These are phyloP conservation scores for Eimeria necatrix DNA, from an alignment of 169 alveolate genomes.

Conservation along the genomic window DNA sequence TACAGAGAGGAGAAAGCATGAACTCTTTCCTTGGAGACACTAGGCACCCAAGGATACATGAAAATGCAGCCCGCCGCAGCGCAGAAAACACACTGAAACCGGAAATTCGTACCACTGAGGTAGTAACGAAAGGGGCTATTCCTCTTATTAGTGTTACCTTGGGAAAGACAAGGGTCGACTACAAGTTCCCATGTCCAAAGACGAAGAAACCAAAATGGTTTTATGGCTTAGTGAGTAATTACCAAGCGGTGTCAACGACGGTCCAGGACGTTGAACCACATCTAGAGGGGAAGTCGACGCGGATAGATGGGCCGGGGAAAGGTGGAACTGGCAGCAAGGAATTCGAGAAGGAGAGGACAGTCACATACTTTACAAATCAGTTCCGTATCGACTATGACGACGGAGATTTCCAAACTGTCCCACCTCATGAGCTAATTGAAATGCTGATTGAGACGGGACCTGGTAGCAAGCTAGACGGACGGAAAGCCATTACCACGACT, in stretches of 20 bases:
- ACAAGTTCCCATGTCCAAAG: slow-evolving; percentile 48
- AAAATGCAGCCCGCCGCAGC: slow-evolving; percentile 52
- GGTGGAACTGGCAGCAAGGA: background rate
- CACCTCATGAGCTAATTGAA: slow-evolving; percentile 68
- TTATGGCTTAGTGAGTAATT: slow-evolving; percentile 62
- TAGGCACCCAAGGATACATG: slow-evolving; percentile 32
- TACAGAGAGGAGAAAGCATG: slow-evolving; percentile 48
- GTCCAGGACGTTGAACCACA: slow-evolving; percentile 12
- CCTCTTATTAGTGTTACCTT: slow-evolving; percentile 79
- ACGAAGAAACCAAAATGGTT: slow-evolving; percentile 64
- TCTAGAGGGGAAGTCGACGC: background rate
- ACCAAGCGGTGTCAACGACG: slow-evolving; percentile 66
- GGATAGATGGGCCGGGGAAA: background rate
- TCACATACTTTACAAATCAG: slow-evolving; percentile 71
- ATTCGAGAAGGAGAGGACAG: slow-evolving; percentile 50
- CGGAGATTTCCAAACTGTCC: slow-evolving; percentile 76
- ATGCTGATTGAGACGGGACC: slow-evolving; percentile 70
- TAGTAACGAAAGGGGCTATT: slow-evolving; percentile 68
- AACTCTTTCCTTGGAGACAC: background rate
- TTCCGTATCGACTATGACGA: slow-evolving; percentile 76
- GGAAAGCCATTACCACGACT: slow-evolving; percentile 71
- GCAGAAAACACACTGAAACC: slow-evolving; percentile 21
- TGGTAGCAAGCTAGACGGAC: slow-evolving; percentile 70
- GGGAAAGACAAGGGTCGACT: slow-evolving; percentile 80
- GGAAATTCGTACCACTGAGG: slow-evolving; percentile 38